Conservation (phyloP, 2,329 filamentous ascomycete genomes). For the Exophiala lecanii-corni region DNA sequence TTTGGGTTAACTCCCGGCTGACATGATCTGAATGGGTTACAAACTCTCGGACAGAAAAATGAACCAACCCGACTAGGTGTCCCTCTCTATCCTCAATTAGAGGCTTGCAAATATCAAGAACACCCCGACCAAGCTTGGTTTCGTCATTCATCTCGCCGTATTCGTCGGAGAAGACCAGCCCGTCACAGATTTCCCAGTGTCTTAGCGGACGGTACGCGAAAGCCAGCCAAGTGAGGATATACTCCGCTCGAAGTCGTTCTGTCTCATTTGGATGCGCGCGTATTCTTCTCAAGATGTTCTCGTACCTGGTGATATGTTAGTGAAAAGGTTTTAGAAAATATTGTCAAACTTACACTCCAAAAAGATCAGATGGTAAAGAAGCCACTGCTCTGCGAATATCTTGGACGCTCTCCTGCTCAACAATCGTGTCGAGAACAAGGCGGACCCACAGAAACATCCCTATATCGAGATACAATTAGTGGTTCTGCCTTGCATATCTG, state of each 20-base stretch:
- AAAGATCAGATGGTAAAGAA: constrained; percentile 15
- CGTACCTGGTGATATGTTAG: too few relatives aligned
- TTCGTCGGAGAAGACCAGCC: constrained; percentile 22
- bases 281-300: too few relatives aligned
- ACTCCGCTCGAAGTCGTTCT: background rate
- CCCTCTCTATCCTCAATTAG: constrained; percentile 24
- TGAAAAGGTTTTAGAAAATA: too few relatives aligned
- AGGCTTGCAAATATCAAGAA: constrained; percentile 28
- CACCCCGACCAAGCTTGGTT: constrained; percentile 14
- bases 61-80: constrained; percentile 20
- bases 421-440: constrained; percentile 14
- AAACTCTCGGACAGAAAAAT: constrained; percentile 26
- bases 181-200: constrained; percentile 20
- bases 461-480: background rate
- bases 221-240: constrained; percentile 23
- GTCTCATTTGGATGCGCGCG: constrained; percentile 3
- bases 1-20: background rate
- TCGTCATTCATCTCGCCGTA: constrained; percentile 14
- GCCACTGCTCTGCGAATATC: constrained; percentile 15
- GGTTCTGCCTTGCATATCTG: background rate
- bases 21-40: background rate
- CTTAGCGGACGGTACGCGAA: constrained; percentile 18
- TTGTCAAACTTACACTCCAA: constrained; percentile 13
- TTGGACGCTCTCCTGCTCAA: constrained; percentile 8
- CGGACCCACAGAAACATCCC: constrained; percentile 26